Evolutionary conservation across 352 stramenopile genomes (phyloP), one percentile per base, ranked within the genome.

Genomic region (Blastocystis sp.): DNA sequence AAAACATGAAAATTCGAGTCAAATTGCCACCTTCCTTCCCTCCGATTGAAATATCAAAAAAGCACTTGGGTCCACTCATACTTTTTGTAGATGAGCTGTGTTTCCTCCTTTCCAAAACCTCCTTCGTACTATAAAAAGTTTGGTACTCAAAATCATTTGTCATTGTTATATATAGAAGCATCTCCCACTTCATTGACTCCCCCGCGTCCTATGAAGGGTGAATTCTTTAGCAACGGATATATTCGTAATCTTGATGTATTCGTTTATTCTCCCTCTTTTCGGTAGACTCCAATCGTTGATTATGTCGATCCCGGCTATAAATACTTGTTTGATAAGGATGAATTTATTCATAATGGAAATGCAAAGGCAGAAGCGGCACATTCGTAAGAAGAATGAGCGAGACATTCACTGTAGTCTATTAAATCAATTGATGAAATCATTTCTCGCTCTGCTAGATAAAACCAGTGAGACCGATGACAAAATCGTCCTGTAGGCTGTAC

Each of bases 1-100:
- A 76, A 24, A 70, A 37, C 59, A 54, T 76, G 11, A 55, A 20
- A 41, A 6, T 81, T 50, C 24, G 56, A 45, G 0, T 87, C 91
- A 68, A 90, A 88, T 34, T 87, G 70, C 30, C 56, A 85, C 37
- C 24, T 13, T 85, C 55, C 24, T 93, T 93, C 53, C 94, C 95
- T 39, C 94, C 95, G 70, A 98, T 98, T 20, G 92, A 95, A 55
- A 98, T 94, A 88, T 98, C 95, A 90, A 95, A 95, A 90, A 95
- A 96, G 13, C 95, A 93, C 37, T 93, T 91, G 16, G 93, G 93
- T 68, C 73, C 73, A 18, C 45, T 66, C 73, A 85, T 85, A 50
- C 39, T 24, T 8, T 34, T 69, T 85, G 24, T 24, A 24, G 47
- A 66, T 85, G 54, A 56, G 24, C 3, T 70, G 34, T 34, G 2